A percentile compares a stretch with the other conserved stretches of the same genome.
Evolutionary conservation across 352 stramenopile genomes (phyloP).

Genomic region (Phytophthora palmivora): DNA sequence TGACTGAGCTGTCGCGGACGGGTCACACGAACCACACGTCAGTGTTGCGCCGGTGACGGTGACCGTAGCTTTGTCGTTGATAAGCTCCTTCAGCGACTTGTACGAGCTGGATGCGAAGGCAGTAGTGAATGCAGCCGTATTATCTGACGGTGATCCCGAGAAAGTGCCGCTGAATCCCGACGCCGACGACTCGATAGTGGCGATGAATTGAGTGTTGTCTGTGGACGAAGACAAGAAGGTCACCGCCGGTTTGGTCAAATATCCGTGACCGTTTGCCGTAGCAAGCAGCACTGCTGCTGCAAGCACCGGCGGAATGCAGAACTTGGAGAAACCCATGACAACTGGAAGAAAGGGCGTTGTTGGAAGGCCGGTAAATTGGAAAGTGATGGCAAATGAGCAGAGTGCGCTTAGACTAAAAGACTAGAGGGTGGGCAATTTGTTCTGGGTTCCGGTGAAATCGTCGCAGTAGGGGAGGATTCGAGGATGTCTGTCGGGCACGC

Average conservation of each 20-base stretch:
- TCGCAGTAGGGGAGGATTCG: constrained; percentile 15
- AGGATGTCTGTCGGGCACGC: constrained; percentile 6
- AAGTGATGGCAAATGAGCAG: constrained; percentile 10
- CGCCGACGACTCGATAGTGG: constrained; percentile 38
- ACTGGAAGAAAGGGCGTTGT: neutral
- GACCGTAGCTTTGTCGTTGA: constrained; percentile 23
- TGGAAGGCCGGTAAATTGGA: constrained; percentile 15
- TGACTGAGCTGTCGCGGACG: constrained; percentile 26
- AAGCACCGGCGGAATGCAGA: constrained; percentile 7
- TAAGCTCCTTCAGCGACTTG: constrained; percentile 39
- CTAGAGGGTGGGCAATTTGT: neutral
- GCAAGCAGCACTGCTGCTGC: constrained; percentile 16
- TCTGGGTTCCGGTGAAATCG: constrained; percentile 9
- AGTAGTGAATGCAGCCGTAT: constrained; percentile 37
- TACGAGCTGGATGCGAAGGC: constrained; percentile 33
- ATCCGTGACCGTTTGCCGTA: constrained; percentile 30
- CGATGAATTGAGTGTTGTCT: constrained; percentile 41
- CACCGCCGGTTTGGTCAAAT: constrained; percentile 31
- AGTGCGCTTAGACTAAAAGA: constrained; percentile 1
- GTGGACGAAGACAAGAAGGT: constrained; percentile 36
- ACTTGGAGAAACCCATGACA: constrained; percentile 16
- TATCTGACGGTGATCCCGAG: constrained; percentile 26
- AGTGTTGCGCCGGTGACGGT: constrained; percentile 29
- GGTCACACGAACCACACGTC: constrained; percentile 37
- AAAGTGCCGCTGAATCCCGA: constrained; percentile 38